A percentile compares a stretch with the other conserved stretches of the same genome.
Evolutionary conservation across 192 early-diverging fungal genomes (phyloP).

Genomic region (Geosiphon pyriformis): DNA sequence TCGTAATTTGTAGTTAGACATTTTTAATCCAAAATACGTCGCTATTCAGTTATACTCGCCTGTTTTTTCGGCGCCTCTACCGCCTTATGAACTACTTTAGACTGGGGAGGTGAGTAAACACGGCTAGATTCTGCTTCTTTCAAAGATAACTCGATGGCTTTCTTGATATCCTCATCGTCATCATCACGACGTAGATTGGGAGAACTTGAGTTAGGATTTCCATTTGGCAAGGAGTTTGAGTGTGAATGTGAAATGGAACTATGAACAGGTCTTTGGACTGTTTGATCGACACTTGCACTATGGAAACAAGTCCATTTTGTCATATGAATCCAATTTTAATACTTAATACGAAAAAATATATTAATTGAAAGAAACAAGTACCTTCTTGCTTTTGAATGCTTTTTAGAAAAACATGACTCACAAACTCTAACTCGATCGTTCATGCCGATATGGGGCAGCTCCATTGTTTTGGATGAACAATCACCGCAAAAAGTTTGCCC

Average conservation of each 20-base stretch:
- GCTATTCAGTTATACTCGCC: background rate
- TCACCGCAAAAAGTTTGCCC: constrained; percentile 88
- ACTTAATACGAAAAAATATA: background rate
- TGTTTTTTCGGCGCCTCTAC: constrained; percentile 10
- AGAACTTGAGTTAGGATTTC: background rate
- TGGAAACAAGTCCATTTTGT: constrained; percentile 34
- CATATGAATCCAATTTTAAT: no score
- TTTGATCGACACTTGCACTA: constrained; percentile 28
- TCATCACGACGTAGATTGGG: constrained; percentile 32
- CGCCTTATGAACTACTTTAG: constrained; percentile 1
- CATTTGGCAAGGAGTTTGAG: constrained; percentile 19
- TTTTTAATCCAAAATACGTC: background rate
- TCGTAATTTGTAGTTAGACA: background rate
- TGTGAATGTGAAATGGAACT: constrained; percentile 7
- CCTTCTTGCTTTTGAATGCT: constrained; percentile 33
- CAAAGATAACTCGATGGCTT: constrained; percentile 88
- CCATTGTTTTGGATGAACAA: constrained; percentile 84
- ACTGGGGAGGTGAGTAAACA: constrained; percentile 36
- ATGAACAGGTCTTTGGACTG: constrained; percentile 6
- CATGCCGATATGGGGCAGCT: constrained; percentile 83
- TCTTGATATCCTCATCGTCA: constrained; percentile 87
- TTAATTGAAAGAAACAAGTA: background rate
- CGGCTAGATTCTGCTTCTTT: constrained; percentile 62
- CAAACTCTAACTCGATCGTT: constrained; percentile 92
- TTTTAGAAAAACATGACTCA: constrained; percentile 82